Conservation (phyloP, 2,329 filamentous ascomycete genomes). For the Penicillium paneum region DNA sequence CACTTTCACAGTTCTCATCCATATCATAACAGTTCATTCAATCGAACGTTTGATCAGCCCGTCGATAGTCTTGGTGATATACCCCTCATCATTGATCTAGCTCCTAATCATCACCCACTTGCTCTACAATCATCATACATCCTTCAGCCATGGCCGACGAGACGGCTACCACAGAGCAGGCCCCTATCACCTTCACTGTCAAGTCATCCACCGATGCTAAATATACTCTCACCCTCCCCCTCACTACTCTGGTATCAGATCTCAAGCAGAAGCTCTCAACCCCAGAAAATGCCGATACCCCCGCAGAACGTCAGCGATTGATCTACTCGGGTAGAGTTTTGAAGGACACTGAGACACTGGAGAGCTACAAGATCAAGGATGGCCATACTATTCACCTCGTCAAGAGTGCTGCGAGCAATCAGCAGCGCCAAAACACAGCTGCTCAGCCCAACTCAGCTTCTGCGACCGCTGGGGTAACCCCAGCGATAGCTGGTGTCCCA, state of each 20-base stretch:
- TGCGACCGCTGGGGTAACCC: slow-evolving; percentile 31
- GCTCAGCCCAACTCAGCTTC: slow-evolving; percentile 46
- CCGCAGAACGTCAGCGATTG: slow-evolving; percentile 82
- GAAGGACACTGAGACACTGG: slow-evolving; percentile 86
- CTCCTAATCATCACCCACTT: slow-evolving; percentile 14
- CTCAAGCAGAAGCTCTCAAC: slow-evolving; percentile 85
- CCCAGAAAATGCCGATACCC: slow-evolving; percentile 79
- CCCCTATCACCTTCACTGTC: slow-evolving; percentile 90
- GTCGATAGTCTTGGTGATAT: background rate
- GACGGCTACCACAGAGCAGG: slow-evolving; percentile 54
- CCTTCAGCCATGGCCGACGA: slow-evolving; percentile 41
- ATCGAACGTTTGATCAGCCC: background rate
- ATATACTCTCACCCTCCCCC: slow-evolving; percentile 75
- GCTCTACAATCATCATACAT: slow-evolving; percentile 6
- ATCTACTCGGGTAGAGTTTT: slow-evolving; percentile 97
- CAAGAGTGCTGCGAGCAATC: slow-evolving; percentile 90
- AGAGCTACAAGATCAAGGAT: slow-evolving; percentile 88
- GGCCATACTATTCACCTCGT: slow-evolving; percentile 96
- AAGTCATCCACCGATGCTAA: slow-evolving; percentile 92
- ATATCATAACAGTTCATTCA: background rate
- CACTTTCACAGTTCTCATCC: background rate
- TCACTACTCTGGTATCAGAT: slow-evolving; percentile 73
- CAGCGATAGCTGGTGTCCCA: slow-evolving; percentile 42
- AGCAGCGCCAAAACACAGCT: slow-evolving; percentile 53
- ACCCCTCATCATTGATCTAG: background rate